These are phyloP conservation scores for Podaxis mareebaensis DNA, from an alignment of 768 basidiomycete genomes.

Conservation along the genomic window DNA sequence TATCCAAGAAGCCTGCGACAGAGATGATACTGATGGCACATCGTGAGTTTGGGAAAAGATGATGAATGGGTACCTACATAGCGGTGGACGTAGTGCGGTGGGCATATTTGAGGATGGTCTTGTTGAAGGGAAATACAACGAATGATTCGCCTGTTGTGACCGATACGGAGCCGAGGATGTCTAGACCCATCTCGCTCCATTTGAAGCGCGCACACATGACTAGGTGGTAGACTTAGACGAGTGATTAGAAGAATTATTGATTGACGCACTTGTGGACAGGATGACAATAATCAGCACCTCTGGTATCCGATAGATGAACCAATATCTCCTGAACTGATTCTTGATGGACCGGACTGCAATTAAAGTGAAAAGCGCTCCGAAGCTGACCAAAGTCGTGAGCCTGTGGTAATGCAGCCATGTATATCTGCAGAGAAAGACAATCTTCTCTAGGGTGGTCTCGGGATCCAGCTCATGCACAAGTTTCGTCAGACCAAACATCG, in stretches of 20 bases:
- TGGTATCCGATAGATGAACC: constrained; percentile 79
- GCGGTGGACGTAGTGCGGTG: constrained; percentile 84
- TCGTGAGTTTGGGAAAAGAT: neutral
- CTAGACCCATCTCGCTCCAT: constrained; percentile 81
- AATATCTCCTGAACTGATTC: constrained; percentile 54
- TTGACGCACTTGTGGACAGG: constrained; percentile 69
- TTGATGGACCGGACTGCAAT: constrained; percentile 63
- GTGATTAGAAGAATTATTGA: neutral
- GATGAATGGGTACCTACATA: constrained; percentile 42
- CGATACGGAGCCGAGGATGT: constrained; percentile 79
- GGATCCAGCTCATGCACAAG: constrained; percentile 58
- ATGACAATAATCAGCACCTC: constrained; percentile 91
- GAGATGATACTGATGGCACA: constrained; percentile 58
- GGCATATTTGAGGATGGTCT: constrained; percentile 61
- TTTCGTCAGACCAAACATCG: constrained; percentile 80
- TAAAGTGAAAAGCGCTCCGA: constrained; percentile 66
- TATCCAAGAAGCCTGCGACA: constrained; percentile 90
- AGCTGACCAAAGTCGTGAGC: constrained; percentile 74
- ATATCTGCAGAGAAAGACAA: constrained; percentile 70
- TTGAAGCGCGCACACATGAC: constrained; percentile 66
- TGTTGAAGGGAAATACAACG: constrained; percentile 71
- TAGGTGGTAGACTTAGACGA: constrained; percentile 28
- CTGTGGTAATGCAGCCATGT: constrained; percentile 56
- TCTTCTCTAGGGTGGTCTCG: constrained; percentile 73
- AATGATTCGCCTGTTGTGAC: constrained; percentile 61